phyloP scores from a whole-genome alignment of 805 yeast species.

The Martiniozyma abietophila region DNA sequence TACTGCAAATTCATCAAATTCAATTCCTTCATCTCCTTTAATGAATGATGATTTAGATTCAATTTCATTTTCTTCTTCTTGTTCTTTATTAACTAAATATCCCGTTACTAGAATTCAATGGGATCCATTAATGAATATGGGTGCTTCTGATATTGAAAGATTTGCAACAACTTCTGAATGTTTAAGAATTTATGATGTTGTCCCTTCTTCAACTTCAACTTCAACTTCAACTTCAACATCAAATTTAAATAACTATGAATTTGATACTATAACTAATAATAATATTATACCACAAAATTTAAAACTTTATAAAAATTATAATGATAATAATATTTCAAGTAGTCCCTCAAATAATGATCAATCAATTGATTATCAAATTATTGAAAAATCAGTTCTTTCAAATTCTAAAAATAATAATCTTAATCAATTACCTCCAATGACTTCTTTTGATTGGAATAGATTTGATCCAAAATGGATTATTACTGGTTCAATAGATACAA shows the following conservation, averaged over 20 bases:
- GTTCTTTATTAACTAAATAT: too few relatives aligned
- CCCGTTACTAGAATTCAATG: slow-evolving; percentile 70
- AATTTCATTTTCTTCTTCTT: too few relatives aligned
- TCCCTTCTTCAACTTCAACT: too few relatives aligned
- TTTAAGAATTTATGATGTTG: slow-evolving; percentile 39
- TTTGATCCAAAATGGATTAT: slow-evolving; percentile 61
- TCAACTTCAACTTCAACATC: too few relatives aligned
- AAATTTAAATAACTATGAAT: background rate
- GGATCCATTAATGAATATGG: slow-evolving; percentile 43
- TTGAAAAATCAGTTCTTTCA: slow-evolving; percentile 33
- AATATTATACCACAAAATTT: too few relatives aligned
- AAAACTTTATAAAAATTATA: slow-evolving; percentile 4
- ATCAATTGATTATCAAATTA: slow-evolving; percentile 19
- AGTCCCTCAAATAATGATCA: slow-evolving; percentile 4
- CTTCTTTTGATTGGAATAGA: slow-evolving; percentile 89
- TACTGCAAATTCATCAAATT: too few relatives aligned
- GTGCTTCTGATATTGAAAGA: slow-evolving; percentile 27
- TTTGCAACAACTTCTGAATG: slow-evolving; percentile 68
- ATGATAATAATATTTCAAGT: background rate
- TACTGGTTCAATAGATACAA: slow-evolving; percentile 87
- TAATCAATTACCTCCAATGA: slow-evolving; percentile 71
- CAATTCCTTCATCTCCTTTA: too few relatives aligned
- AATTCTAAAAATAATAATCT: slow-evolving; percentile 33
- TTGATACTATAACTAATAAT: slow-evolving; percentile 9
- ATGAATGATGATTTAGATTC: too few relatives aligned